Conservation (phyloP, 2,329 filamentous ascomycete species). For the Chrysoporthe austroafricana region DNA sequence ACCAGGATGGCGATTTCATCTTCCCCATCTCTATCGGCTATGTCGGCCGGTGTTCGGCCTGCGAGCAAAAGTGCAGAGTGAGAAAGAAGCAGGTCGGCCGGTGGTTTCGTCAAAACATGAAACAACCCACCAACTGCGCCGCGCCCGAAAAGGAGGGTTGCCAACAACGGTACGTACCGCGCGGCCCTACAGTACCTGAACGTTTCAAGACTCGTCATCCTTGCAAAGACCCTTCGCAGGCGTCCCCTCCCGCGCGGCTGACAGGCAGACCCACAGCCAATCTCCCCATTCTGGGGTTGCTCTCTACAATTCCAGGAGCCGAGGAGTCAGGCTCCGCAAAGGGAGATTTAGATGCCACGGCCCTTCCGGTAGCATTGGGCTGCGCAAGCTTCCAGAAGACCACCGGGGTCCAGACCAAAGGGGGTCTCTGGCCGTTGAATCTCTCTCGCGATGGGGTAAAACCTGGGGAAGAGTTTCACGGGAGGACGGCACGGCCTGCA, state of each 20-base stretch:
- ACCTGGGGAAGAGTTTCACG: conserved; percentile 4
- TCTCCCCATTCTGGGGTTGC: conserved; percentile 5
- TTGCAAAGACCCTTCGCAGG: not conserved
- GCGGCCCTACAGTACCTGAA: not conserved
- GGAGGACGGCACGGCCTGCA: not conserved
- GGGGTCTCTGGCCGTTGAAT: not conserved
- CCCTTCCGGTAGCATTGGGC: not conserved
- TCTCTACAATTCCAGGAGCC: conserved; percentile 1
- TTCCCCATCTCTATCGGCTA: not conserved
- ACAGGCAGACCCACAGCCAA: conserved; percentile 9
- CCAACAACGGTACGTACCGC: not conserved
- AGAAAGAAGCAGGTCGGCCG: conserved; percentile 5
- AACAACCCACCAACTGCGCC: not conserved
- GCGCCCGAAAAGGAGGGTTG: conserved; percentile 3
- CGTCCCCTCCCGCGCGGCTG: conserved; percentile 1
- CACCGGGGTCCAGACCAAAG: not conserved
- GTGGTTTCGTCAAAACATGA: conserved; percentile 11
- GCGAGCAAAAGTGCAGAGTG: not conserved
- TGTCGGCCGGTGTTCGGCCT: not conserved
- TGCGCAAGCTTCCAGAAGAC: not conserved
- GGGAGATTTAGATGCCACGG: not conserved
- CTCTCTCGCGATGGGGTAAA: not conserved
- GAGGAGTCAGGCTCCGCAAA: not conserved
- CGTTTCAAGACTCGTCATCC: conserved; percentile 1
- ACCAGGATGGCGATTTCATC: conserved; percentile 1